These are phyloP conservation scores for Lactarius sanguifluus DNA, from an alignment of 768 basidiomycete species.

Conservation along the genomic window DNA sequence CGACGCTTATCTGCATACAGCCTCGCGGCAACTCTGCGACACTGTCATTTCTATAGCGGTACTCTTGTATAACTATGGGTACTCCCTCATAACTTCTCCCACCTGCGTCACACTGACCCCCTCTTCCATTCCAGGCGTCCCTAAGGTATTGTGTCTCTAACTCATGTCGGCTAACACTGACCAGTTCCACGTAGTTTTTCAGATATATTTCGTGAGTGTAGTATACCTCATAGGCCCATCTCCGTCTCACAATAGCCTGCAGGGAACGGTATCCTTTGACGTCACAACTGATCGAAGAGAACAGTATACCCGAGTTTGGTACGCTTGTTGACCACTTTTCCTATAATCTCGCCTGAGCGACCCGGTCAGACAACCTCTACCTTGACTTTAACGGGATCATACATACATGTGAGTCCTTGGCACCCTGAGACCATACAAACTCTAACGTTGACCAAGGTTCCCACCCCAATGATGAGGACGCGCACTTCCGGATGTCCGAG, in stretches of 20 bases:
- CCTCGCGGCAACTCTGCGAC: neutral
- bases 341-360: conserved; percentile 21
- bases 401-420: conserved; percentile 59
- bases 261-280: conserved; percentile 98
- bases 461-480: conserved; percentile 95
- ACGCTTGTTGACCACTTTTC: conserved; percentile 30
- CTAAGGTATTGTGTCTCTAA: conserved; percentile 40
- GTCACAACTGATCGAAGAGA: conserved; percentile 96
- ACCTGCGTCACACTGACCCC: conserved; percentile 8
- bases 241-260: conserved; percentile 20
- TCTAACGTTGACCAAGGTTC: conserved; percentile 51
- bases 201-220: conserved; percentile 85
- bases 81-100: neutral
- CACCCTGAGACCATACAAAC: neutral
- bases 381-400: conserved; percentile 95
- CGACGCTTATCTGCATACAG: neutral
- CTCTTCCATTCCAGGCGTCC: conserved; percentile 42
- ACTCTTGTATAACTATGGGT: conserved; percentile 25
- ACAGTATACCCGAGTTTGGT: conserved; percentile 99
- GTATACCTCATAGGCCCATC: neutral
- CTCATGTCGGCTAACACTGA: conserved; percentile 8
- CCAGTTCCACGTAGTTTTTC: conserved; percentile 69
- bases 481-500: conserved; percentile 93
- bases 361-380: conserved; percentile 73
- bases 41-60: neutral